Evolutionary conservation across 1,284 basidiomycete species (phyloP).

Genomic region (Ceratobasidium sp.): DNA sequence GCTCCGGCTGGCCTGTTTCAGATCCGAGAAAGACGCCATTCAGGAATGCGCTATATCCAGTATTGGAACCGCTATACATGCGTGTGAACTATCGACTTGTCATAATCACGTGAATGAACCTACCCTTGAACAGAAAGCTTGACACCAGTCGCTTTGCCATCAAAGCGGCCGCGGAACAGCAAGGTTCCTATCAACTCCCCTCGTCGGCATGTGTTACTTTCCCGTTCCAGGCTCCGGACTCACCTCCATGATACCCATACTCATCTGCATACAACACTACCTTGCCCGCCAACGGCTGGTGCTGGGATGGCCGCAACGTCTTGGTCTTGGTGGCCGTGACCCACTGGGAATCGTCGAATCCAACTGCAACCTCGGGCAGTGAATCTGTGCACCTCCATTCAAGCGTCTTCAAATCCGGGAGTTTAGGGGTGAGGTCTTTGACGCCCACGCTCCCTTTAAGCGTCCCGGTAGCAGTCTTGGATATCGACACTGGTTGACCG

Average conservation of each 20-base stretch:
- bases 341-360: conserved; percentile 58
- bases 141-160: conserved; percentile 57
- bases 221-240: neutral
- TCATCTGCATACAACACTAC: conserved; percentile 58
- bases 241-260: conserved; percentile 58
- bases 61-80: conserved; percentile 57
- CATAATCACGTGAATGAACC: conserved; percentile 10
- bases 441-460: conserved; percentile 42
- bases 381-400: conserved; percentile 59
- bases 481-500: conserved; percentile 32
- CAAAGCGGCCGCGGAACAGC: conserved; percentile 61
- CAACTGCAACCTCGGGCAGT: conserved; percentile 57
- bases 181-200: conserved; percentile 47
- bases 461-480: conserved; percentile 20
- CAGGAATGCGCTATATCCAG: conserved; percentile 59
- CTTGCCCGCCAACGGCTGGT: conserved; percentile 57
- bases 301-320: conserved; percentile 55
- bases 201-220: neutral
- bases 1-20: conserved; percentile 52
- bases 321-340: conserved; percentile 58
- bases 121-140: conserved; percentile 60
- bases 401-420: conserved; percentile 54
- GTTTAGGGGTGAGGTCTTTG: conserved; percentile 44
- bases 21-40: conserved; percentile 61
- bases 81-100: neutral